Base-by-base conservation (phyloP, 1,284 basidiomycete species). In the Cryptococcus wingfieldii region DNA sequence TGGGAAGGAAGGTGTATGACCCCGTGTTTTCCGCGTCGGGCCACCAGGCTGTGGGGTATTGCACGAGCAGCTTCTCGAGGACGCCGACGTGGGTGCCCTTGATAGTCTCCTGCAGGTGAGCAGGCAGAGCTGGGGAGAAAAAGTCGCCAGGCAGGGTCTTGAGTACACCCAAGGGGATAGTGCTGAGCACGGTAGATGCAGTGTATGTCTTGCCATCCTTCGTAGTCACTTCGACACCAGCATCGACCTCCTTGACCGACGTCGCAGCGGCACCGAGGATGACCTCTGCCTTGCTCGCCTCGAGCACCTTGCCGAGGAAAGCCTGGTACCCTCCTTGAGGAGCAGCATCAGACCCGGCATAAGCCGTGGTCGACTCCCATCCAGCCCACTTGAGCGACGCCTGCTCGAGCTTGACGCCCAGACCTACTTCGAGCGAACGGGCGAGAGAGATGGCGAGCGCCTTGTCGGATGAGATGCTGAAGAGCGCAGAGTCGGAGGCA, bases 301-400 rank as follows among this genome's bases (percentile, higher is more conserved):
- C 62, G 10, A 77, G 60, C 10, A 79, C 72, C 28, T 75, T 71
- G 8, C 63, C 58, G 4, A 78, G 73, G 23, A 81, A 64, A 34
- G 72, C 70, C 60, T 77, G 66, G 67, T 81, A 82, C 0, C 81
- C 81, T 5, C 79, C 79, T 45, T 74, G 72, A 10, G 80, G 80
- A 5, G 77, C 78, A 2, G 75, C 78, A 61, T 82, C 80, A 3
- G 79, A 80, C 0, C 81, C 81, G 18, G 71, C 73, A 53, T 75
- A 80, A 14, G 68, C 72, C 6, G 72, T 64, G 37, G 71, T 70
- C 23, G 67, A 70, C 57, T 79, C 77, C 68, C 72, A 77, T 8
- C 76, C 76, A 16, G 69, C 64, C 74, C 73, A 80, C 39, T 66
- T 65, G 7, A 78, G 64, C 1, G 68, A 69, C 12, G 72, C 72